These are phyloP conservation scores for Fusarium paranaense DNA, from an alignment of 2,329 filamentous ascomycete genomes.

Conservation along the genomic window DNA sequence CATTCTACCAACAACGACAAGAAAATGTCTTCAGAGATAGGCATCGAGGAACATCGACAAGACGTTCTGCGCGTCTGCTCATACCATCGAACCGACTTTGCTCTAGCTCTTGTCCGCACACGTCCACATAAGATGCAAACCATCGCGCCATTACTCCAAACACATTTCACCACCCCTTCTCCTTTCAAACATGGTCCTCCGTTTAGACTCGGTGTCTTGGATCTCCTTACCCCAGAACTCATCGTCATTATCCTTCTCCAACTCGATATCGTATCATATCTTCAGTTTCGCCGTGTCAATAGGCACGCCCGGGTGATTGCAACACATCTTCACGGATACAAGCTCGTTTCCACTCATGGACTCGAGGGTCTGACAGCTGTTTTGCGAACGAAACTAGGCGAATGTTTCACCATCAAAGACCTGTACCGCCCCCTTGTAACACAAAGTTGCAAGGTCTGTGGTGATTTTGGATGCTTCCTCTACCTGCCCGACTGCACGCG, in stretches of 20 bases:
- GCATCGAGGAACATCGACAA: not conserved
- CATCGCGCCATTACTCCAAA: not conserved
- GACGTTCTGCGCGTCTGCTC: conserved; percentile 3
- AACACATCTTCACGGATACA: not conserved
- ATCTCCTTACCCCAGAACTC: not conserved
- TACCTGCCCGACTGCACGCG: conserved; percentile 9
- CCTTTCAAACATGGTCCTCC: not conserved
- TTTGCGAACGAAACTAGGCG: not conserved
- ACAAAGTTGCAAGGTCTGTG: not conserved
- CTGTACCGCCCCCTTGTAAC: not conserved
- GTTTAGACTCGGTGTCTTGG: not conserved
- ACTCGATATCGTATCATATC: conserved; percentile 6
- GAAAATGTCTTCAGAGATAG: not conserved
- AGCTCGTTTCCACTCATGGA: not conserved
- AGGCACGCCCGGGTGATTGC: not conserved
- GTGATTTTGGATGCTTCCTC: not conserved
- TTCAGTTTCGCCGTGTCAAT: not conserved
- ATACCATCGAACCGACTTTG: conserved; percentile 11
- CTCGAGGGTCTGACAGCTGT: not conserved
- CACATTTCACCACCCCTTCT: not conserved
- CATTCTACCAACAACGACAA: not conserved
- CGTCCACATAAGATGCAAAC: not conserved
- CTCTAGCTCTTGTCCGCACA: not conserved
- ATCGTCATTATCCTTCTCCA: not conserved
- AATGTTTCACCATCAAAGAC: not conserved